These are phyloP conservation scores for Picea abies DNA, from an alignment of 83 land plant genomes.

Conservation along the genomic window DNA sequence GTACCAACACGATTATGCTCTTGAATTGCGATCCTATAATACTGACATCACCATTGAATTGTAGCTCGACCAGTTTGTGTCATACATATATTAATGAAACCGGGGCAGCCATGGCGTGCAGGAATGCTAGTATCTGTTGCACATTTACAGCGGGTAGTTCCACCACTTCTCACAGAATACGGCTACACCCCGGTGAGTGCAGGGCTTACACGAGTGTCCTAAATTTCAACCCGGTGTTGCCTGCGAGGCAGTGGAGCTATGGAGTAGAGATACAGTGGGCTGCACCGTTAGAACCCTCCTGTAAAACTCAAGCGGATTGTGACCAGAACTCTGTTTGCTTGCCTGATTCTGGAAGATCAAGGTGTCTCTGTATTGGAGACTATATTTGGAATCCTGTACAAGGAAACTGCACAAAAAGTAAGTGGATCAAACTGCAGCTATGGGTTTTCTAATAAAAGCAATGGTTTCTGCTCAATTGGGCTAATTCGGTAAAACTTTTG, in stretches of 20 bases:
- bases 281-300: conserved; percentile 14
- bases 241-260: not conserved
- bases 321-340: conserved; percentile 13
- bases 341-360: conserved; percentile 4
- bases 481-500: not conserved
- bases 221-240: not conserved
- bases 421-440: not conserved
- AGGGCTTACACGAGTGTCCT: conserved; percentile 21
- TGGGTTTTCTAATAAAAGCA: not conserved
- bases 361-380: conserved; percentile 15
- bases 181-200: conserved; percentile 18
- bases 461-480: not conserved
- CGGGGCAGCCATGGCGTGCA: conserved; percentile 11
- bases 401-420: conserved; percentile 24
- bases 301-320: conserved; percentile 1
- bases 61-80: conserved; percentile 46
- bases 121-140: conserved; percentile 39
- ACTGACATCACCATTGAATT: conserved; percentile 45
- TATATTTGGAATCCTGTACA: conserved; percentile 19
- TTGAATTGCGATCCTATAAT: conserved; percentile 40
- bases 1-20: conserved; percentile 56
- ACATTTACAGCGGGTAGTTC: conserved; percentile 56
- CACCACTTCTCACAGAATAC: conserved; percentile 29
- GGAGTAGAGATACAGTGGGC: conserved; percentile 23
- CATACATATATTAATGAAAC: conserved; percentile 38